Evolutionary conservation across 805 yeast genomes (phyloP).

Genomic region (Yamadazyma phyllophila): DNA sequence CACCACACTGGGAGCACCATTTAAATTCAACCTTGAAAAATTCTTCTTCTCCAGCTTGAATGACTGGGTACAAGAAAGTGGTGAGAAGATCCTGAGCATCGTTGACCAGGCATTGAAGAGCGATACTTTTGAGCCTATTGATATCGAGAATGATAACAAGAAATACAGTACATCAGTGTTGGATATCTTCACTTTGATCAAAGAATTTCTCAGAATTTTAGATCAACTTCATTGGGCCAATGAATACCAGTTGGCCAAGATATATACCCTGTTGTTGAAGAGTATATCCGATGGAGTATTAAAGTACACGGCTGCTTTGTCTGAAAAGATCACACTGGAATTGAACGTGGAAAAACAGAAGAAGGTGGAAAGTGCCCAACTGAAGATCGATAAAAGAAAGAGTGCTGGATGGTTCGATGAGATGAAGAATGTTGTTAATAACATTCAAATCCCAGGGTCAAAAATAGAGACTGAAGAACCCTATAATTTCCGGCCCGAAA

Average conservation of each 20-base stretch:
- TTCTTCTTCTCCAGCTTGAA: slow-evolving; percentile 45
- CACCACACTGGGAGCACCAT: slow-evolving; percentile 32
- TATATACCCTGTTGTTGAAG: slow-evolving; percentile 60
- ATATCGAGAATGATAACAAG: slow-evolving; percentile 37
- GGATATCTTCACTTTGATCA: slow-evolving; percentile 64
- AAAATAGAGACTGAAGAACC: slow-evolving; percentile 44
- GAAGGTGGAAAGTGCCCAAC: slow-evolving; percentile 16
- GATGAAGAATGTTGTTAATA: slow-evolving; percentile 49
- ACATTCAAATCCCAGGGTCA: slow-evolving; percentile 29
- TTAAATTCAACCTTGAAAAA: slow-evolving; percentile 55
- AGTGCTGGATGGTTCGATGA: slow-evolving; percentile 49
- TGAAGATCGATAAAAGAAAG: slow-evolving; percentile 18
- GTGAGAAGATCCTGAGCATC: slow-evolving; percentile 44
- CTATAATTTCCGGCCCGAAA: slow-evolving; percentile 53
- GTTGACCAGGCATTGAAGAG: slow-evolving; percentile 53
- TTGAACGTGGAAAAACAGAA: slow-evolving; percentile 33
- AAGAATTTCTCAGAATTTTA: slow-evolving; percentile 56
- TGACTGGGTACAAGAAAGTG: slow-evolving; percentile 44
- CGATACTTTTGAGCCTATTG: slow-evolving; percentile 58
- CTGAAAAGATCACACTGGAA: slow-evolving; percentile 41
- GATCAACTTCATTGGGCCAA: slow-evolving; percentile 64
- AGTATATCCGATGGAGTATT: slow-evolving; percentile 62
- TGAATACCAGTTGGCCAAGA: slow-evolving; percentile 57
- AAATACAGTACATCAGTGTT: slow-evolving; percentile 59
- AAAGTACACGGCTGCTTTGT: slow-evolving; percentile 43